phyloP scores from a whole-genome alignment of 2,329 filamentous ascomycete species.

The Trichoderma simmonsii region DNA sequence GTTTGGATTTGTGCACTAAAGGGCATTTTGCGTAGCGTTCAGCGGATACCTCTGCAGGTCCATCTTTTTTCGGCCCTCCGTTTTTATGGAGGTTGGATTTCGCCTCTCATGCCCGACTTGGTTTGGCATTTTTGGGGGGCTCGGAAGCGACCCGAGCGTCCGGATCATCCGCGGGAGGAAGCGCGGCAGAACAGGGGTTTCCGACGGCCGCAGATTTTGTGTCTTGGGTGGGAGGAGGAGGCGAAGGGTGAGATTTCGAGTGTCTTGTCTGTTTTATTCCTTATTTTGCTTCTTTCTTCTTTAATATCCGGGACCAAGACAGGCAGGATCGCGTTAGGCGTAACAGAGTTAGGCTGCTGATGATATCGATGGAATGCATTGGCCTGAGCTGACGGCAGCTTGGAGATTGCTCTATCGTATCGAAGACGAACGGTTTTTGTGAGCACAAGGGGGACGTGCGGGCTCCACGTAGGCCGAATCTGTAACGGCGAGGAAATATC shows the following conservation, averaged over 20 bases:
- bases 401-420: neutral
- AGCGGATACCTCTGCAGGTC: neutral
- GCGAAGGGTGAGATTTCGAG: neutral
- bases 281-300: neutral
- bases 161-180: constrained; percentile 11
- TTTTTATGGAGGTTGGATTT: neutral
- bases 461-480: neutral
- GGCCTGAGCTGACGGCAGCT: neutral
- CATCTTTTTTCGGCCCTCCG: neutral
- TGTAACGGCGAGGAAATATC: neutral
- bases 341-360: neutral
- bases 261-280: neutral
- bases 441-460: neutral
- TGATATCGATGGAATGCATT: neutral
- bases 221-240: neutral
- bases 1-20: neutral
- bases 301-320: neutral
- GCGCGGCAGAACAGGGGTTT: constrained; percentile 15
- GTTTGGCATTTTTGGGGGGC: neutral
- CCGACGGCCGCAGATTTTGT: constrained; percentile 17
- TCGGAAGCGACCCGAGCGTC: constrained; percentile 12
- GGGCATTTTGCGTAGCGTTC: neutral
- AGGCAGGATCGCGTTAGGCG: neutral
- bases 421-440: neutral
- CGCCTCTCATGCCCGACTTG: neutral